Percentiles rank a stretch among this genome's conserved stretches.
These are phyloP conservation scores for Gaeumannomyces sp. DNA, from an alignment of 2,329 filamentous ascomycete genomes.

Conservation along the genomic window DNA sequence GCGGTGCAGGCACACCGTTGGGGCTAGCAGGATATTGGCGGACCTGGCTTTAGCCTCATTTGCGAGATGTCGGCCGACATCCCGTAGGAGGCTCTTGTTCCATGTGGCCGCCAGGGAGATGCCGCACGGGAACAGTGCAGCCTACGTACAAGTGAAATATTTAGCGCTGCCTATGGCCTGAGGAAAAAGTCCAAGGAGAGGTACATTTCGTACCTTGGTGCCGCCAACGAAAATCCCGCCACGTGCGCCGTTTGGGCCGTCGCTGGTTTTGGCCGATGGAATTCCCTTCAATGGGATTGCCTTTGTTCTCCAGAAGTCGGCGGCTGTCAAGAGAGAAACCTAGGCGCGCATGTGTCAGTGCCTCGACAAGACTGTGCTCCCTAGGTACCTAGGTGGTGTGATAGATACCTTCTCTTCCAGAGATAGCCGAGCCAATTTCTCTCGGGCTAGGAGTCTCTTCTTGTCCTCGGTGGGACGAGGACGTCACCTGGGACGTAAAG, in stretches of 20 bases:
- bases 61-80: conserved; percentile 66
- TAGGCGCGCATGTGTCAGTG: conserved; percentile 22
- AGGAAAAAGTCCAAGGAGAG: not conserved
- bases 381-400: not conserved
- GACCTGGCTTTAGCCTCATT: conserved; percentile 68
- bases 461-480: not conserved
- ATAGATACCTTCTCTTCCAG: conserved; percentile 51
- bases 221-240: conserved; percentile 64
- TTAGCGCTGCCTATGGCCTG: conserved; percentile 7
- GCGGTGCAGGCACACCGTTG: conserved; percentile 76
- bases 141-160: conserved; percentile 33
- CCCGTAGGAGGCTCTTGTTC: conserved; percentile 63
- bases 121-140: conserved; percentile 73
- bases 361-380: conserved; percentile 5
- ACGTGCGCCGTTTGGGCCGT: conserved; percentile 65
- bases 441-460: conserved; percentile 34
- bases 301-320: conserved; percentile 66
- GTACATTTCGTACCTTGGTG: conserved; percentile 37
- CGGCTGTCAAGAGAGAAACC: conserved; percentile 54
- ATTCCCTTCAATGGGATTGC: conserved; percentile 57
- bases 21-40: conserved; percentile 66
- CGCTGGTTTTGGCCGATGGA: conserved; percentile 59
- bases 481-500: conserved; percentile 29
- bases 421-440: conserved; percentile 46
- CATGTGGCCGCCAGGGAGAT: conserved; percentile 74